A percentile compares a stretch with the other conserved stretches of the same genome.
These are phyloP conservation scores for Curvularia lunata DNA, from an alignment of 2,329 filamentous ascomycete genomes.

Conservation along the genomic window DNA sequence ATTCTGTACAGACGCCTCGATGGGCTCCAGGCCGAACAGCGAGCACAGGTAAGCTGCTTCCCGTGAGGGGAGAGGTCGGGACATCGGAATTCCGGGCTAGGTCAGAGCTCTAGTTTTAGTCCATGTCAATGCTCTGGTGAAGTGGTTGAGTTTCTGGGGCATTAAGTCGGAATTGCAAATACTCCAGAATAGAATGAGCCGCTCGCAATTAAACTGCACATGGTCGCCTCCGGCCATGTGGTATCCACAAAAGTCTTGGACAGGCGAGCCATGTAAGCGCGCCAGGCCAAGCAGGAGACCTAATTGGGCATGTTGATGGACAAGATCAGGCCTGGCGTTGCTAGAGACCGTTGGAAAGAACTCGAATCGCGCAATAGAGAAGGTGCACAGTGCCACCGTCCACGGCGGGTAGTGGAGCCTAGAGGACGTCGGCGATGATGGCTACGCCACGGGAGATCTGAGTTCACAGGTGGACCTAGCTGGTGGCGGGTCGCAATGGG, in stretches of 20 bases:
- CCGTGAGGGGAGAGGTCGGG: constrained; percentile 8
- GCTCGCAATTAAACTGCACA: constrained; percentile 2
- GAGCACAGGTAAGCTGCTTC: not conserved
- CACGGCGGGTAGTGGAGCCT: constrained; percentile 9
- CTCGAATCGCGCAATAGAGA: constrained; percentile 16
- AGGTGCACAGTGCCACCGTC: constrained; percentile 3
- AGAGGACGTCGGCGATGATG: constrained; percentile 25
- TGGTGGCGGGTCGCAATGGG: constrained; percentile 19
- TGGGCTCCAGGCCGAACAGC: not conserved
- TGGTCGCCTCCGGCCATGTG: constrained; percentile 1
- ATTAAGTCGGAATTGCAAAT: constrained; percentile 9
- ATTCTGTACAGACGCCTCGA: not conserved
- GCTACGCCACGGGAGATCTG: constrained; percentile 16
- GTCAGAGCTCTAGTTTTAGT: constrained; percentile 3
- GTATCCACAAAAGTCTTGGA: constrained; percentile 3
- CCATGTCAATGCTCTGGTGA: constrained; percentile 8
- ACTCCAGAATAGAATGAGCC: constrained; percentile 1
- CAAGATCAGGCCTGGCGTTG: constrained; percentile 21
- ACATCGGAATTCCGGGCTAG: constrained; percentile 9
- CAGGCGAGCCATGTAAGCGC: constrained; percentile 4
- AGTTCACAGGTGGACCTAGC: constrained; percentile 18
- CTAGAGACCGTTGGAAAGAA: constrained; percentile 28
- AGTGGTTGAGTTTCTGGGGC: constrained; percentile 1
- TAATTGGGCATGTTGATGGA: constrained; percentile 26
- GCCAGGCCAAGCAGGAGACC: constrained; percentile 3